Conservation (phyloP, 2,329 filamentous ascomycete species). For the Cladosporium sp. region DNA sequence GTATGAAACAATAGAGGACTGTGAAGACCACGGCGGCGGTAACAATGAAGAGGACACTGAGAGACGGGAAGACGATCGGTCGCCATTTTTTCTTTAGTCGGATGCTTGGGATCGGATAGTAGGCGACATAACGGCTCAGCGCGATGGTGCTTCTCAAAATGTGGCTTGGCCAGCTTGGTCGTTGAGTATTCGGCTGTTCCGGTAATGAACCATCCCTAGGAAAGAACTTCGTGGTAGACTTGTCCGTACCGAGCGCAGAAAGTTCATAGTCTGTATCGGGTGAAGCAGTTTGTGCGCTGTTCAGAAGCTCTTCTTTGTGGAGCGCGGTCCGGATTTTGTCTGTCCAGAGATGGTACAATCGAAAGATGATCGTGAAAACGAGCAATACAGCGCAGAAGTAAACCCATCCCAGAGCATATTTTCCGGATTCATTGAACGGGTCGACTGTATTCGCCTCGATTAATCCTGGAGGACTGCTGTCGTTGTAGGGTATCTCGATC, state of each 20-base stretch:
- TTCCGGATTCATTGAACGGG: constrained; percentile 74
- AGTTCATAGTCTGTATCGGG: constrained; percentile 58
- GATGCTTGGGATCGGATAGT: constrained; percentile 75
- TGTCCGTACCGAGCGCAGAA: constrained; percentile 55
- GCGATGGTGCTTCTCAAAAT: constrained; percentile 74
- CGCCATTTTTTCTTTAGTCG: constrained; percentile 56
- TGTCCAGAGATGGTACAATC: constrained; percentile 84
- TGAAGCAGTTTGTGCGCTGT: constrained; percentile 55
- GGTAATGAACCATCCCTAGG: constrained; percentile 58
- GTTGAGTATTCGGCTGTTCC: constrained; percentile 57
- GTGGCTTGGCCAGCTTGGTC: constrained; percentile 69
- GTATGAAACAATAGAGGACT: constrained; percentile 76
- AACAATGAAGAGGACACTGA: constrained; percentile 66
- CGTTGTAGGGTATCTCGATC: constrained; percentile 53
- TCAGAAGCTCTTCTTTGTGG: constrained; percentile 74
- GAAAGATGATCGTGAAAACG: constrained; percentile 60
- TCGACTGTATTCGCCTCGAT: constrained; percentile 58
- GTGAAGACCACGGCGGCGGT: constrained; percentile 66
- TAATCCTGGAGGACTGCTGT: constrained; percentile 50
- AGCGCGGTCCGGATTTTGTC: constrained; percentile 88
- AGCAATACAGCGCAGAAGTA: constrained; percentile 77
- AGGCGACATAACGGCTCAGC: constrained; percentile 83
- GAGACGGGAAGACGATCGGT: constrained; percentile 73
- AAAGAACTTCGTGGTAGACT: constrained; percentile 69
- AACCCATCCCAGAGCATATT: constrained; percentile 83